These are phyloP conservation scores for Aspergillus amoenus DNA, from an alignment of 2,329 filamentous ascomycete genomes.

Conservation along the genomic window DNA sequence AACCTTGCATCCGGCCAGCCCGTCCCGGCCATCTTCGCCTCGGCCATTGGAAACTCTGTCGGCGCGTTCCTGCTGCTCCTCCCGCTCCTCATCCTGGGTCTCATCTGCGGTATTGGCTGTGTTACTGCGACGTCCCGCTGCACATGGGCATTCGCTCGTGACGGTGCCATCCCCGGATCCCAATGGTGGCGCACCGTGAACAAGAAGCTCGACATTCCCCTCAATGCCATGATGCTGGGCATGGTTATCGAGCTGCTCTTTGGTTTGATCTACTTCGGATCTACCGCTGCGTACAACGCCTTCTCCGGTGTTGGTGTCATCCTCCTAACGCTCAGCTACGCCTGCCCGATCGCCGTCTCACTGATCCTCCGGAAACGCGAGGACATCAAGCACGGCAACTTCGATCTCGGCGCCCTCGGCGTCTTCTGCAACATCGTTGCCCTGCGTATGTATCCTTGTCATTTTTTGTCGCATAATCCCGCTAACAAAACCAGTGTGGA, in stretches of 20 bases:
- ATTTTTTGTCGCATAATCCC: not conserved
- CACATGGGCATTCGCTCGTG: conserved; percentile 73
- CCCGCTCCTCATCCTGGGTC: conserved; percentile 63
- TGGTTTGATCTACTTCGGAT: conserved; percentile 77
- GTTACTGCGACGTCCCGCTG: conserved; percentile 72
- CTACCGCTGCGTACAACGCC: conserved; percentile 72
- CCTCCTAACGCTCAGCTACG: conserved; percentile 73
- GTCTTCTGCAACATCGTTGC: conserved; percentile 24
- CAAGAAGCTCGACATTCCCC: conserved; percentile 64
- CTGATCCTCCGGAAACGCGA: conserved; percentile 61
- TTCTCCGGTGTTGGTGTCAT: conserved; percentile 81
- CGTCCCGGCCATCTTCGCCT: conserved; percentile 73
- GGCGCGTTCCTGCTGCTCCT: conserved; percentile 76
- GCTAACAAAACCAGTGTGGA: conserved; percentile 65
- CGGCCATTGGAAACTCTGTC: conserved; percentile 67
- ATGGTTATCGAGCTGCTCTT: conserved; percentile 68
- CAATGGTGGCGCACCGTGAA: conserved; percentile 66
- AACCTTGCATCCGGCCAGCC: conserved; percentile 70
- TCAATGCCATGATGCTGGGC: conserved; percentile 68
- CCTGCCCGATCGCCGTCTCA: conserved; percentile 71
- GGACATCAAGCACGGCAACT: conserved; percentile 64
- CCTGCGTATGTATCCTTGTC: not conserved
- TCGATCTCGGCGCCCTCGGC: conserved; percentile 68
- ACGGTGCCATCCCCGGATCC: conserved; percentile 73
- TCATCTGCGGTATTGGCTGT: conserved; percentile 72